Percentiles rank a stretch among this genome's conserved stretches.
These are phyloP conservation scores for Saururus chinensis DNA, from an alignment of 164 flowering plant genomes.

Conservation along the genomic window DNA sequence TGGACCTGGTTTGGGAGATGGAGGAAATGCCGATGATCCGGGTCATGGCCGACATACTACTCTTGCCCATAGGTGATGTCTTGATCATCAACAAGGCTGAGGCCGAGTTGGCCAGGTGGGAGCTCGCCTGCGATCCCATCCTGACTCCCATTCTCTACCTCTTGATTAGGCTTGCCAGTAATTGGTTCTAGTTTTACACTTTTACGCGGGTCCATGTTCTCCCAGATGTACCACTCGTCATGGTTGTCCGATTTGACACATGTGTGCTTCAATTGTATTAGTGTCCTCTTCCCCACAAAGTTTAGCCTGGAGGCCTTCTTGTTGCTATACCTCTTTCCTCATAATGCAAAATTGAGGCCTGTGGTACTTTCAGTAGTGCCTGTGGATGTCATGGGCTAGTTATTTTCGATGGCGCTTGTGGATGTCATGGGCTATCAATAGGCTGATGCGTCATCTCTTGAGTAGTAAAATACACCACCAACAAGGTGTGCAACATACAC, in stretches of 20 bases:
- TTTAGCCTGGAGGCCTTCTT: constrained; percentile 63
- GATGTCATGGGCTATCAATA: too few species aligned
- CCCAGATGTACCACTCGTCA: constrained; percentile 84
- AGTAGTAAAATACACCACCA: too few species aligned
- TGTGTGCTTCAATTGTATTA: constrained; percentile 54
- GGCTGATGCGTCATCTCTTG: too few species aligned
- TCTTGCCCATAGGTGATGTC: constrained; percentile 64
- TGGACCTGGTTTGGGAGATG: constrained; percentile 54
- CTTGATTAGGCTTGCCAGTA: constrained; percentile 15
- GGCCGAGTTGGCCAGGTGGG: constrained; percentile 84
- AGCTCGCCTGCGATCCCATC: constrained; percentile 40
- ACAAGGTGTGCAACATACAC: too few species aligned
- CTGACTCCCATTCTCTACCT: constrained; percentile 49
- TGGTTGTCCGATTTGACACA: constrained; percentile 57
- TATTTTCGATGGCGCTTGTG: too few species aligned
- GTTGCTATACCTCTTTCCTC: constrained; percentile 40
- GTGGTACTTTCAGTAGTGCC: constrained; percentile 26
- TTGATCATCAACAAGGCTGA: constrained; percentile 62
- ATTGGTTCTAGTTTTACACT: constrained; percentile 43
- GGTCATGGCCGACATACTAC: constrained; percentile 70
- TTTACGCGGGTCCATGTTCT: constrained; percentile 30
- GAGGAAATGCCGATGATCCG: constrained; percentile 70
- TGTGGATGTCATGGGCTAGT: constrained; percentile 18
- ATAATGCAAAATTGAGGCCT: constrained; percentile 26
- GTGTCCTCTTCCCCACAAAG: constrained; percentile 51